Evolutionary conservation across 177 flowering plant species (phyloP), one percentile per base, ranked within the genome.

Genomic region (Vitis hybrid): DNA sequence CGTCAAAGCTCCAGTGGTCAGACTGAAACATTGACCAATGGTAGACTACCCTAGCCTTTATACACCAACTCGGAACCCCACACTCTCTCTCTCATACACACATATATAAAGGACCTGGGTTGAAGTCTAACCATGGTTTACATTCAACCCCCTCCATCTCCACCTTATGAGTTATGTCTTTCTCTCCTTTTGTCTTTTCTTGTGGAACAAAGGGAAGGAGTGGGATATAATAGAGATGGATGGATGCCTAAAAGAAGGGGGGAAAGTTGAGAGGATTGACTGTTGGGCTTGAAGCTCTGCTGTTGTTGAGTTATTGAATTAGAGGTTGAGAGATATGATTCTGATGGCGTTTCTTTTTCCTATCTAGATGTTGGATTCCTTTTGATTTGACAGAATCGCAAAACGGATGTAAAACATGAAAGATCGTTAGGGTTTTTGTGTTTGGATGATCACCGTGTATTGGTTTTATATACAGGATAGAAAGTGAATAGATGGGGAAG

Each of bases 401-500:
- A 11, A 45, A 60, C 14, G 55, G 29, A 16, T 48, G 14, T 14
- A 19, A 22, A 13, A 51, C 11, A 20, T n/a, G 57, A 55, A 71
- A 64, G 29, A 57, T 4, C 31, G 2, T 52, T 52, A 3, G 22
- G 63, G 62, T 51, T 45, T 52, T 63, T 52, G 8, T 31, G 29
- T 9, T 20, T 62, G 7, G 57, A 64, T 10, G 53, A 53, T 20
- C 22, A 48, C 16, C 19, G n/a, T 5, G 26, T 50, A 67, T 58
- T 60, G 22, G 58, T 18, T 65, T 29, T 13, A 10, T 9, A 22
- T 18, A 12, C 48, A 39, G 48, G 55, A 15, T 11, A 33, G 31
- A n/a, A 55, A 9, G n/a, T 33, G 16, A 10, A 50, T 74, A 31
- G 74, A 87, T 85, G 92, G 90, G 89, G 1, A 87, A 86, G 80